phyloP scores from a whole-genome alignment of 371 early-diverging fungal genomes.

The Massospora cicadina region DNA sequence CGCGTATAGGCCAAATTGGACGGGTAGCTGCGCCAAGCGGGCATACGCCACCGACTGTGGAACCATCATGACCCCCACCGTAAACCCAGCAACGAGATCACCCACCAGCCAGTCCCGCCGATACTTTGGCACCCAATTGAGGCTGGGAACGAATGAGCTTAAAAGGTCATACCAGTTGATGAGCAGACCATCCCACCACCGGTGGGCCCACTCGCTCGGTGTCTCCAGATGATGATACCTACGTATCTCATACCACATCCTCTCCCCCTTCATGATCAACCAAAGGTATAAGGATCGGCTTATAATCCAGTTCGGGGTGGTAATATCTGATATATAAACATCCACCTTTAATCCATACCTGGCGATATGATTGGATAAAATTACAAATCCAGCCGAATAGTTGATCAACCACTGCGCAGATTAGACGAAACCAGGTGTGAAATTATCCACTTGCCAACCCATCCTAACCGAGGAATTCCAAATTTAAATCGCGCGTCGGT shows the following conservation, averaged over 20 bases:
- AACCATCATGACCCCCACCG: constrained; percentile 67
- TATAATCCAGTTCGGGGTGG: no score
- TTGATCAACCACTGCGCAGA: no score
- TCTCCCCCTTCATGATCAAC: no score
- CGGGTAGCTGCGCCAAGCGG: constrained; percentile 62
- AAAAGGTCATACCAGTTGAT: neutral
- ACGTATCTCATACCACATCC: constrained; percentile 13
- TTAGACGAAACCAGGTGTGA: no score
- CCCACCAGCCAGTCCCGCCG: constrained; percentile 47
- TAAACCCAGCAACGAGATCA: constrained; percentile 70
- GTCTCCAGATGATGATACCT: constrained; percentile 7
- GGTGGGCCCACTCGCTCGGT: neutral
- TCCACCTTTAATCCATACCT: no score
- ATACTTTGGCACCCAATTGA: constrained; percentile 20
- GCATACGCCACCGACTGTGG: constrained; percentile 77
- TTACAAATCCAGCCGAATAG: no score
- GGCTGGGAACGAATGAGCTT: constrained; percentile 11
- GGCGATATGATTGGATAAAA: no score
- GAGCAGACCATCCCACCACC: neutral
- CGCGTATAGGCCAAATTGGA: constrained; percentile 76
- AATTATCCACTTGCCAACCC: no score
- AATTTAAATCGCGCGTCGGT: no score
- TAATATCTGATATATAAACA: no score
- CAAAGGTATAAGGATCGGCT: no score
- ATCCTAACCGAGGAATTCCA: no score